Evolutionary conservation across 1,139 yeast species (phyloP).

Genomic region (Saccharomyces hybrid): DNA sequence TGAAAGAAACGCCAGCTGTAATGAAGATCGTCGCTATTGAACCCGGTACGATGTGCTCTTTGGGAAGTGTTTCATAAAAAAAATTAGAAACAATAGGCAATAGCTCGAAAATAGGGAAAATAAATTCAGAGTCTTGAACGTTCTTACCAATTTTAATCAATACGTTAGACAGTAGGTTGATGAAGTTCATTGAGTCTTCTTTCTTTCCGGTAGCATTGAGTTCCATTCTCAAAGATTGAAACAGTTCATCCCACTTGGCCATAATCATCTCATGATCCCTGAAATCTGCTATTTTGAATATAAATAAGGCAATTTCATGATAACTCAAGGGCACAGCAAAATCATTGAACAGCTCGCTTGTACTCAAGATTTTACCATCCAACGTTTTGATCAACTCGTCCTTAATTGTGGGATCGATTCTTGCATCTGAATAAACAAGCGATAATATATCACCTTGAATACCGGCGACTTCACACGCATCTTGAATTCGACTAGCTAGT

Average conservation of each 20-base stretch:
- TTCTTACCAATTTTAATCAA: constrained; percentile 44
- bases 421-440: constrained; percentile 50
- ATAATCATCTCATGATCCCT: constrained; percentile 65
- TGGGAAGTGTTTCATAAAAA: constrained; percentile 32
- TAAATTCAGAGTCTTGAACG: constrained; percentile 53
- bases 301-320: constrained; percentile 68
- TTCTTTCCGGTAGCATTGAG: constrained; percentile 20
- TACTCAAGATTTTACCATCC: constrained; percentile 56
- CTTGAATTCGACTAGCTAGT: constrained; percentile 63
- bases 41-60: constrained; percentile 43
- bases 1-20: constrained; percentile 67
- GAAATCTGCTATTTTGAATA: constrained; percentile 77
- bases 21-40: constrained; percentile 62
- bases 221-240: constrained; percentile 36
- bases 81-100: constrained; percentile 45
- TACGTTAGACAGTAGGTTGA: constrained; percentile 34
- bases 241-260: constrained; percentile 61
- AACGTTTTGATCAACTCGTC: constrained; percentile 47
- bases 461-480: constrained; percentile 78
- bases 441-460: constrained; percentile 75
- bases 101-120: constrained; percentile 72
- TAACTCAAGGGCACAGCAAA: constrained; percentile 86
- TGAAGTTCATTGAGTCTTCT: constrained; percentile 29
- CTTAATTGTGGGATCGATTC: constrained; percentile 39
- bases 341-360: constrained; percentile 75